These are phyloP conservation scores for Penicillium sp. DNA, from an alignment of 2,329 filamentous ascomycete species.

Conservation along the genomic window DNA sequence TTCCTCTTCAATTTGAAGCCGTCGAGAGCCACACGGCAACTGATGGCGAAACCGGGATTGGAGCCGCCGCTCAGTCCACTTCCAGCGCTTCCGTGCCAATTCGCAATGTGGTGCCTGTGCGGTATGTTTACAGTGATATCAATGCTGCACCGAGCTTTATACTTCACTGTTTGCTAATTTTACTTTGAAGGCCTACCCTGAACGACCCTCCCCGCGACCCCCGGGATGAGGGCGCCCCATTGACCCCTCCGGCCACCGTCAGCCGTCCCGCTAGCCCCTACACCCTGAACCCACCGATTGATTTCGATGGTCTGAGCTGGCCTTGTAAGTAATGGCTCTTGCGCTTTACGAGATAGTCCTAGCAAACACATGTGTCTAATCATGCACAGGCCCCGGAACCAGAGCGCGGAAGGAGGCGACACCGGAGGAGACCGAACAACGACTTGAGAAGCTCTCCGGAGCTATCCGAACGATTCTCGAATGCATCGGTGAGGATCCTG, in stretches of 20 bases:
- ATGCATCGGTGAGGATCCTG: constrained; percentile 63
- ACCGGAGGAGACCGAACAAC: constrained; percentile 55
- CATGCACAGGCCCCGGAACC: constrained; percentile 43
- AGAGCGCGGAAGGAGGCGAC: constrained; percentile 54
- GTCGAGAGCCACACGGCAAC: constrained; percentile 11
- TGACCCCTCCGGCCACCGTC: constrained; percentile 50
- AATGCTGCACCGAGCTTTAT: not conserved
- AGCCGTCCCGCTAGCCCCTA: constrained; percentile 52
- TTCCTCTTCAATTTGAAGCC: constrained; percentile 32
- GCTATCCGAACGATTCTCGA: constrained; percentile 62
- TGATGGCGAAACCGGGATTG: constrained; percentile 16
- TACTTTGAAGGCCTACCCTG: constrained; percentile 29
- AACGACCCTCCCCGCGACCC: constrained; percentile 52
- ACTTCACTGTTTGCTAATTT: constrained; percentile 7
- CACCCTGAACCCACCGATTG: constrained; percentile 49
- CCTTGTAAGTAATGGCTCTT: constrained; percentile 43
- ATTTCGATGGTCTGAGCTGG: constrained; percentile 53
- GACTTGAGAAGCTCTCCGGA: constrained; percentile 58
- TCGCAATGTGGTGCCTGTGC: constrained; percentile 21
- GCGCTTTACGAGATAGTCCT: not conserved
- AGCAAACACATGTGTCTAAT: constrained; percentile 12
- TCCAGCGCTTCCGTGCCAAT: constrained; percentile 13
- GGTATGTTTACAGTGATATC: constrained; percentile 21
- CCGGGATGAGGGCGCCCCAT: constrained; percentile 49
- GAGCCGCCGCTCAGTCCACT: constrained; percentile 11